Conservation (phyloP, 306 rosid genomes). For the Fragaria vesca region DNA sequence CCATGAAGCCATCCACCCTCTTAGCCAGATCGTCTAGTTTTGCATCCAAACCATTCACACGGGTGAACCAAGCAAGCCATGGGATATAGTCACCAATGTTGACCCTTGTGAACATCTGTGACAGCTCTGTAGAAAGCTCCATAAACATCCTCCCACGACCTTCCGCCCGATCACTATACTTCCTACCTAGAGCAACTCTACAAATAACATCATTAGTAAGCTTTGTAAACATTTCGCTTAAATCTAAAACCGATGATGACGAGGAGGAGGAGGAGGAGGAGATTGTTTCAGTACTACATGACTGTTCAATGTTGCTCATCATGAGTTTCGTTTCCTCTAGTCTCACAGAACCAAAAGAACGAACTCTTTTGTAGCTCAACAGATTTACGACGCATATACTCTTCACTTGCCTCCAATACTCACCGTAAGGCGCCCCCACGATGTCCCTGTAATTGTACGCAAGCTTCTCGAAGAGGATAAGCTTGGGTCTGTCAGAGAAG, state of each 20-base stretch:
- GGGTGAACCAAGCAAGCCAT: background rate
- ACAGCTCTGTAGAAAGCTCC: background rate
- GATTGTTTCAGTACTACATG: background rate
- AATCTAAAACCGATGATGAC: background rate
- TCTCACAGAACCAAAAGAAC: background rate
- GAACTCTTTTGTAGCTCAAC: background rate
- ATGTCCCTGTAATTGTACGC: constrained; percentile 35
- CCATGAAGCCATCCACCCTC: background rate
- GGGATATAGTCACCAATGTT: background rate
- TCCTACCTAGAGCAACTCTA: background rate
- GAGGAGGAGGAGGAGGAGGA: background rate
- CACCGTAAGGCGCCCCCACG: background rate
- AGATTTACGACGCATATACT: constrained; percentile 15
- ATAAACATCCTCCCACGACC: background rate
- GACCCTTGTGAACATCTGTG: background rate
- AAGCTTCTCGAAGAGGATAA: constrained; percentile 23
- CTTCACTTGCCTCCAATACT: constrained; percentile 41
- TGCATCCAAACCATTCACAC: background rate
- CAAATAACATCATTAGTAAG: background rate
- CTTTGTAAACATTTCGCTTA: background rate
- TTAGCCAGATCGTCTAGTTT: background rate
- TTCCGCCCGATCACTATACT: background rate
- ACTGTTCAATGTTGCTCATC: background rate
- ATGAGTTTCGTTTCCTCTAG: background rate
- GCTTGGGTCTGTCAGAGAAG: constrained; percentile 30